These are phyloP conservation scores for Eucalyptus sp. DNA, from an alignment of 345 rosid genomes.

Conservation along the genomic window DNA sequence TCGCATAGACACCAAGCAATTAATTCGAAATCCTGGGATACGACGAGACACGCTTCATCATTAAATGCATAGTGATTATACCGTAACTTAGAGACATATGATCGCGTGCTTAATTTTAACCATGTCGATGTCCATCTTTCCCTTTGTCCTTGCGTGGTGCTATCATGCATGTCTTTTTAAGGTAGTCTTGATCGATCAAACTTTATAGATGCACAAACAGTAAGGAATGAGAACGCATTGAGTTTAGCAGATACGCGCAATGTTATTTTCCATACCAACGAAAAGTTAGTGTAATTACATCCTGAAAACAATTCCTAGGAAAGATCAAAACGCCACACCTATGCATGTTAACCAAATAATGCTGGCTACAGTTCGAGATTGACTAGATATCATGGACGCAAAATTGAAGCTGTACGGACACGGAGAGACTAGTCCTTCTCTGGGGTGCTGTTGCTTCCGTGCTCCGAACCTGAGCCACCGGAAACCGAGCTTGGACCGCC, in stretches of 20 bases:
- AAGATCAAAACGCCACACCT: neutral
- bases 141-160: fast-evolving
- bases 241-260: fast-evolving
- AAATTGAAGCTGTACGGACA: neutral
- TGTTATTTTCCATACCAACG: neutral
- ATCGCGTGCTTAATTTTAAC: neutral
- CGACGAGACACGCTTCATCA: neutral
- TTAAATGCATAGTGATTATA: neutral
- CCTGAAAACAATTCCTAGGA: neutral
- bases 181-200: neutral
- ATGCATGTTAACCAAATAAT: neutral
- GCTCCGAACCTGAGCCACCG: neutral
- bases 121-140: fast-evolving
- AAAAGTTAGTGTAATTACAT: neutral
- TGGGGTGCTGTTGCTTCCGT: neutral
- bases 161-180: neutral
- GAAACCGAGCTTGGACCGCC: neutral
- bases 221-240: neutral
- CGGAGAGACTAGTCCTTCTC: neutral
- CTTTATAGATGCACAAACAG: neutral
- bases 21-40: neutral
- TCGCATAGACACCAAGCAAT: neutral
- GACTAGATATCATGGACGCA: neutral
- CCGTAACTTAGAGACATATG: neutral
- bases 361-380: neutral